Conservation (phyloP, 805 yeast genomes). For the Wickerhamiella galacta region DNA sequence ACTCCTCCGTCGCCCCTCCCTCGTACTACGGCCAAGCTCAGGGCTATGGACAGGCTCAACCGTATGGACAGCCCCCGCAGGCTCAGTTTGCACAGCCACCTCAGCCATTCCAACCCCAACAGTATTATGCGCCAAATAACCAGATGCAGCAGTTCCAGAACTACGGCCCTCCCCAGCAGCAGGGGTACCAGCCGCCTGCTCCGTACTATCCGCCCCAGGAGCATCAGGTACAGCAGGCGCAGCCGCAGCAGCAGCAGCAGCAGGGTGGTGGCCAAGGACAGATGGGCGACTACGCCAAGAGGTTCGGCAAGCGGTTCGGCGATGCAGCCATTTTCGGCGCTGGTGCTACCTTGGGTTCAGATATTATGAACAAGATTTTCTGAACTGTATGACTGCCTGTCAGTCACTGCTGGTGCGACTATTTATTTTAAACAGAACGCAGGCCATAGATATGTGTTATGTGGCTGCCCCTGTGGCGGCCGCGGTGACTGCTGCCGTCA, state of each 20-base stretch:
- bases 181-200: slow-evolving; percentile 24
- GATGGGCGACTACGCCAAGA: slow-evolving; percentile 28
- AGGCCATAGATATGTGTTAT: too few relatives aligned
- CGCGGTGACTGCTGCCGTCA: too few relatives aligned
- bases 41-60: slow-evolving; percentile 7
- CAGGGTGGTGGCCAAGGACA: slow-evolving; percentile 14
- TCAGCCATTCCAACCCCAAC: slow-evolving; percentile 5
- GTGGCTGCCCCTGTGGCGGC: too few relatives aligned
- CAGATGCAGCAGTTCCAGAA: slow-evolving; percentile 9
- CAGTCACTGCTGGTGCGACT: too few relatives aligned
- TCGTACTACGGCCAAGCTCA: slow-evolving; percentile 6
- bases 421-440: too few relatives aligned
- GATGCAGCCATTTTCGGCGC: slow-evolving; percentile 93
- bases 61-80: slow-evolving; percentile 13
- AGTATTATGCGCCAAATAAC: slow-evolving; percentile 8
- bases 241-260: slow-evolving; percentile 13
- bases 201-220: slow-evolving; percentile 13
- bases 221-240: slow-evolving; percentile 13
- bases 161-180: slow-evolving; percentile 14
- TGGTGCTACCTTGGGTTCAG: slow-evolving; percentile 86
- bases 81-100: slow-evolving; percentile 7
- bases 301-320: slow-evolving; percentile 66
- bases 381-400: slow-evolving; percentile 1
- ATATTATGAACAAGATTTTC: slow-evolving; percentile 37
- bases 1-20: slow-evolving; percentile 12